Base-by-base conservation (phyloP, 805 yeast species). In the Yamadazyma ubonensis region DNA sequence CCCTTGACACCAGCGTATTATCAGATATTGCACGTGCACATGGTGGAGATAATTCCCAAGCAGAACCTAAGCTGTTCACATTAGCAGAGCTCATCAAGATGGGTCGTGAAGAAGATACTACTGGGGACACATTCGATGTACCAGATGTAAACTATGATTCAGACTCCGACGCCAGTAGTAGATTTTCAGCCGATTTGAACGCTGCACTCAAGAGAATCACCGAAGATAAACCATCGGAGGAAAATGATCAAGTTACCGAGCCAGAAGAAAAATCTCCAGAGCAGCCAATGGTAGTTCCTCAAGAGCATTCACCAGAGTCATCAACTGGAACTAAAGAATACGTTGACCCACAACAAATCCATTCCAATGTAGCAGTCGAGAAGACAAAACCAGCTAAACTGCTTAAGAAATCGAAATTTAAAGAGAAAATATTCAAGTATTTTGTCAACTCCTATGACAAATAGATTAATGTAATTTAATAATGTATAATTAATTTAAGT, bases 371-470 rank as follows among this genome's bases (percentile, higher is more conserved):
- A 20, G 27, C 35, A 14, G 18, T 32, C 9, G 27, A 32, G 27
- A 38, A 18, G 6, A 14, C 39, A 8, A 22, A 38, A 26, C 35
- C 43, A 16, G 45, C 46, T 29, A 42, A 43, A 14, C 41, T 42
- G 14, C 40, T 42, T 20, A 51, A 49, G 29, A 44, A 45, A n/a
- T 46, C 48, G 9, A 53, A 49, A 33, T 51, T 57, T 23, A 55
- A 49, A 28, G 50, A 46, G 14, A 55, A 45, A 30, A 37, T 57
- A 9, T 55, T 55, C 48, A 65, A 63, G 45, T 60, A 58, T 37
- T 66, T 66, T 38, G 50, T 66, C 17, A 61, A 57, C 38, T 37
- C 46, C 29, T 64, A 65, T 44, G 60, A 53, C 9, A 46, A 42
- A 17, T 44, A 34, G 25, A 6, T 14, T 10, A 4, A 30, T 33